A percentile compares a stretch with the other conserved stretches of the same genome.
These are phyloP conservation scores for Glebionis coronaria DNA, from an alignment of 129 eudicot species.

Conservation along the genomic window DNA sequence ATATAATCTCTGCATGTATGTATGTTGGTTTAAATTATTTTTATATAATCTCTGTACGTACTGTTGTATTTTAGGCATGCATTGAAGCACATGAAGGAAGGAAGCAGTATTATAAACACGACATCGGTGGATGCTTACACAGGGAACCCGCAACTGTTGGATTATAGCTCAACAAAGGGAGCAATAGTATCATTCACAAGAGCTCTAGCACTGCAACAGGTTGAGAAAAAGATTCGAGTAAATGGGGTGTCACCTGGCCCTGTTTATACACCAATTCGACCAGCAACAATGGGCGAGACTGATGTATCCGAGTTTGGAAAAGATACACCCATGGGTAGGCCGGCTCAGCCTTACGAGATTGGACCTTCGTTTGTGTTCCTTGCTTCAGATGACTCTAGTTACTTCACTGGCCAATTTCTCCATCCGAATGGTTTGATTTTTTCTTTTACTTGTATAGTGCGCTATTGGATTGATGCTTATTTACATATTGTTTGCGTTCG, in stretches of 20 bases:
- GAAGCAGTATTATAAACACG: too few species aligned
- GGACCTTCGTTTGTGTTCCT: slow-evolving; percentile 36
- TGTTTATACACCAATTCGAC: slow-evolving; percentile 29
- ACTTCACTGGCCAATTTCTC: slow-evolving; percentile 35
- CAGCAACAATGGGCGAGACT: background rate
- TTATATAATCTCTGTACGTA: too few species aligned
- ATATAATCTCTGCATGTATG: too few species aligned
- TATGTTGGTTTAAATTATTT: too few species aligned
- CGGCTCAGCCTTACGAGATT: slow-evolving; percentile 38
- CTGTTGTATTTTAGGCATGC: too few species aligned
- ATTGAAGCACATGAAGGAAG: too few species aligned
- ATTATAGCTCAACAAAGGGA: slow-evolving; percentile 24
- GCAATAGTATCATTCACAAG: slow-evolving; percentile 28
- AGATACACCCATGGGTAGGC: slow-evolving; percentile 28
- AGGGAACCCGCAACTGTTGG: background rate
- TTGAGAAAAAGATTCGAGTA: slow-evolving; percentile 24
- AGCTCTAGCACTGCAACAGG: slow-evolving; percentile 33
- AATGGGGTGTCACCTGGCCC: slow-evolving; percentile 40
- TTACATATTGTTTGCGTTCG: background rate
- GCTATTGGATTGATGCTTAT: background rate
- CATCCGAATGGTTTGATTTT: slow-evolving; percentile 35
- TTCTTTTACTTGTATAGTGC: background rate
- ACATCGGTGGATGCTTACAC: too few species aligned
- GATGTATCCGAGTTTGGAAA: slow-evolving; percentile 11
- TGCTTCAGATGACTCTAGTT: slow-evolving; percentile 27